Evolutionary conservation across 2,329 filamentous ascomycete species (phyloP).

Genomic region (Fusarium sp.): DNA sequence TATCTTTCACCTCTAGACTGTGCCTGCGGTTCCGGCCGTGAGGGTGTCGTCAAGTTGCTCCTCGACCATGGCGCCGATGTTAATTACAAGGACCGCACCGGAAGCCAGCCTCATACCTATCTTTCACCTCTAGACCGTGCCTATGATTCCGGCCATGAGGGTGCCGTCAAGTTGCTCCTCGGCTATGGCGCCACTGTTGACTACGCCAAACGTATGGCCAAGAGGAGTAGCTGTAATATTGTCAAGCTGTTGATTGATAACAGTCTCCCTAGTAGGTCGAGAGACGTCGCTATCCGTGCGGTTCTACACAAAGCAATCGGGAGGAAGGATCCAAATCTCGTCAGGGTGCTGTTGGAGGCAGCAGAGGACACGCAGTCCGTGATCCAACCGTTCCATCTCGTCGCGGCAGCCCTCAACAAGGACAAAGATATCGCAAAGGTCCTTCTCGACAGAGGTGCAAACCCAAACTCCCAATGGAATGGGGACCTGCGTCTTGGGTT

Average conservation of each 20-base stretch:
- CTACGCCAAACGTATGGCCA: not conserved
- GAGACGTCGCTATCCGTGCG: not conserved
- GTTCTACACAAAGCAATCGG: not conserved
- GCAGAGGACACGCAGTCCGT: not conserved
- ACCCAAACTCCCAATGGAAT: not conserved
- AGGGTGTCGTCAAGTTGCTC: not conserved
- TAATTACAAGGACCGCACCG: not conserved
- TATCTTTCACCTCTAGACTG: not conserved
- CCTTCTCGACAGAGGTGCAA: not conserved
- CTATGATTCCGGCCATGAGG: not conserved
- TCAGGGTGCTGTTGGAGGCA: not conserved
- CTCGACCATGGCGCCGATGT: not conserved
- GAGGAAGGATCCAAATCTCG: not conserved
- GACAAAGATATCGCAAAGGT: not conserved
- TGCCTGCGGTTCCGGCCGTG: not conserved
- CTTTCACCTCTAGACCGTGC: not conserved
- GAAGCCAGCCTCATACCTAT: not conserved
- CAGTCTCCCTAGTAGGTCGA: not conserved
- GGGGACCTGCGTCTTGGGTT: not conserved
- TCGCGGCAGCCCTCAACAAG: not conserved
- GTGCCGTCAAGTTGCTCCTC: not conserved
- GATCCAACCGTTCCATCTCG: not conserved
- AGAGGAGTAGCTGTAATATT: no score
- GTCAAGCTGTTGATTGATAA: not conserved
- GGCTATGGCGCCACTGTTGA: not conserved